These are phyloP conservation scores for Phytophthora parvispora DNA, from an alignment of 352 stramenopile genomes.

Conservation along the genomic window DNA sequence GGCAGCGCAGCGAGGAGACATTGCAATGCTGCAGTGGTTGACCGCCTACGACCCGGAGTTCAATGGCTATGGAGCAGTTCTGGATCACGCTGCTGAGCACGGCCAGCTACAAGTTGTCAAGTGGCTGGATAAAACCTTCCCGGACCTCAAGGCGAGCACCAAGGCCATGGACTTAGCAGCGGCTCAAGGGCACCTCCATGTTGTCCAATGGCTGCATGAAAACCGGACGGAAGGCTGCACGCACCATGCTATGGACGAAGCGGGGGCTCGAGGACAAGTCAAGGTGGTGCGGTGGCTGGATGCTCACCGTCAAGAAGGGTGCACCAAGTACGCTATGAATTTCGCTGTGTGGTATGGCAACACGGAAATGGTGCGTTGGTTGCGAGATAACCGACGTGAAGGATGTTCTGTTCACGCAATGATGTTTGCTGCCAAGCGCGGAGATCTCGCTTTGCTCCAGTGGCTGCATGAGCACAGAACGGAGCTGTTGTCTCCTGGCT, in stretches of 20 bases:
- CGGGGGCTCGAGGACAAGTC: slow-evolving; percentile 34
- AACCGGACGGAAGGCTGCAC: slow-evolving; percentile 39
- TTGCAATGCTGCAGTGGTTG: slow-evolving; percentile 37
- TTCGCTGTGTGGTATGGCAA: slow-evolving; percentile 50
- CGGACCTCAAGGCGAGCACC: slow-evolving; percentile 19
- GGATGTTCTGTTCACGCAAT: slow-evolving; percentile 42
- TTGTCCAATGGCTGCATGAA: slow-evolving; percentile 63
- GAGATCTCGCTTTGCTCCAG: slow-evolving; percentile 35
- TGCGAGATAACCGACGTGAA: slow-evolving; percentile 39
- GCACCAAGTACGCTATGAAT: slow-evolving; percentile 49
- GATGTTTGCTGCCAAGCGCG: slow-evolving; percentile 37
- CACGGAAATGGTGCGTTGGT: slow-evolving; percentile 38
- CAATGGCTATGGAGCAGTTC: slow-evolving; percentile 16
- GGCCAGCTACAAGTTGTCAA: slow-evolving; percentile 42
- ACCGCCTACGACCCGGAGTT: slow-evolving; percentile 25
- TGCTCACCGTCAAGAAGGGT: slow-evolving; percentile 32
- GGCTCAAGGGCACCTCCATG: slow-evolving; percentile 50
- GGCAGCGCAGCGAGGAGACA: slow-evolving; percentile 30
- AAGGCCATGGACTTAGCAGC: slow-evolving; percentile 43
- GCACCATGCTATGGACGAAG: slow-evolving; percentile 44
- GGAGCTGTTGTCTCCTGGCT: slow-evolving; percentile 11
- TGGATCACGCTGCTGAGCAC: slow-evolving; percentile 43
- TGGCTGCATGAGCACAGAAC: slow-evolving; percentile 38
- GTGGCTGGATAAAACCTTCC: slow-evolving; percentile 33
- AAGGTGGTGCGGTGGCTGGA: slow-evolving; percentile 44